Evolutionary conservation across 208 protist genomes (phyloP).

Genomic region (Wallacemonas sp.): DNA sequence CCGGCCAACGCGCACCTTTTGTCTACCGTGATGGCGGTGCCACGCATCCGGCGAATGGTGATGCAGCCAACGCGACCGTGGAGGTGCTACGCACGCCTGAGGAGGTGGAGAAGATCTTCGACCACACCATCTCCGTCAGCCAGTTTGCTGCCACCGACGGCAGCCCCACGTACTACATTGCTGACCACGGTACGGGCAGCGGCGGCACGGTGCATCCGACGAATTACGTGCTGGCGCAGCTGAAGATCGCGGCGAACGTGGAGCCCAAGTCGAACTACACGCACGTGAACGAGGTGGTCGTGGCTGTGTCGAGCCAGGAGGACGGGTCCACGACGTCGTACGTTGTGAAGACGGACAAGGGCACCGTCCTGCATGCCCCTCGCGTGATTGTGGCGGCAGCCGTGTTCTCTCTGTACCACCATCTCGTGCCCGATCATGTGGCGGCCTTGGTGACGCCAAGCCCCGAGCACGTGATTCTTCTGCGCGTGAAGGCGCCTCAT

Average conservation of each 20-base stretch:
- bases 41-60: not conserved
- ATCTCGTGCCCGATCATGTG: conserved; percentile 13
- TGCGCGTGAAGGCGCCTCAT: conserved; percentile 16
- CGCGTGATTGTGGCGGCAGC: conserved; percentile 29
- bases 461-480: conserved; percentile 24
- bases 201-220: conserved; percentile 32
- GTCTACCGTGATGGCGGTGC: conserved; percentile 6
- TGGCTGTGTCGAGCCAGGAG: not conserved
- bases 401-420: conserved; percentile 22
- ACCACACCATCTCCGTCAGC: conserved; percentile 14
- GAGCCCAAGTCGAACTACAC: conserved; percentile 15
- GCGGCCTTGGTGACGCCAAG: not conserved
- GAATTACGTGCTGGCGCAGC: conserved; percentile 26
- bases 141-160: conserved; percentile 17
- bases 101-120: conserved; percentile 22
- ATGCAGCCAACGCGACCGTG: conserved; percentile 19
- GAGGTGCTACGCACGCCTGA: conserved; percentile 8
- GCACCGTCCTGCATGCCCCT: conserved; percentile 7
- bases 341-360: conserved; percentile 24
- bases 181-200: conserved; percentile 20
- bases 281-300: conserved; percentile 20
- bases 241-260: conserved; percentile 14
- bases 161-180: conserved; percentile 28
- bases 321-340: conserved; percentile 13
- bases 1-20: conserved; percentile 11